These are phyloP conservation scores for Leccinellum albellum DNA, from an alignment of 768 basidiomycete species.

Conservation along the genomic window DNA sequence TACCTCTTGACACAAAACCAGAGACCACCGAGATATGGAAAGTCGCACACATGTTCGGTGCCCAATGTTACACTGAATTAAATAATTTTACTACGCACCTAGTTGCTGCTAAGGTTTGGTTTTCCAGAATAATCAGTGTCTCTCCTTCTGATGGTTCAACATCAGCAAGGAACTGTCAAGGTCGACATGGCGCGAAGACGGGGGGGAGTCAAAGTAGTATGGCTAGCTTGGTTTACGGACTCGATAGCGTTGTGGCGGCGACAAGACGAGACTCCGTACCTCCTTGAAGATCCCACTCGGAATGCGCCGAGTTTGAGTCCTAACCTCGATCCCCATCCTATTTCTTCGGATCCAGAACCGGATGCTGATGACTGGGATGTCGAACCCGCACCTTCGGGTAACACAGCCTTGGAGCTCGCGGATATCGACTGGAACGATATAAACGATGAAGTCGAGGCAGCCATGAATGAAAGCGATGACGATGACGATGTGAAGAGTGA, in stretches of 20 bases:
- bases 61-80: constrained; percentile 70
- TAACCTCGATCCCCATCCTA: constrained; percentile 45
- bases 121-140: not conserved
- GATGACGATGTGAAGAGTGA: constrained; percentile 37
- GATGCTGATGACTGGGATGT: constrained; percentile 69
- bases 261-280: constrained; percentile 75
- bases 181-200: constrained; percentile 77
- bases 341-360: constrained; percentile 64
- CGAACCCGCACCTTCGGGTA: constrained; percentile 33
- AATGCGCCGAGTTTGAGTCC: constrained; percentile 40
- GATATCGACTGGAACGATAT: constrained; percentile 81
- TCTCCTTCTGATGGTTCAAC: constrained; percentile 2
- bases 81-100: constrained; percentile 75
- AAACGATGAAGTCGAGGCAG: constrained; percentile 83
- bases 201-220: constrained; percentile 80
- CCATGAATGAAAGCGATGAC: constrained; percentile 78
- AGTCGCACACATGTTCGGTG: constrained; percentile 85
- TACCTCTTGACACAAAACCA: constrained; percentile 81
- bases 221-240: constrained; percentile 86
- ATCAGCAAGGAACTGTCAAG: constrained; percentile 85
- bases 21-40: constrained; percentile 83
- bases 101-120: constrained; percentile 78
- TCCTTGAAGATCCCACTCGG: constrained; percentile 58
- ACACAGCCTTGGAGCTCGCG: constrained; percentile 43
- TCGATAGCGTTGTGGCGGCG: constrained; percentile 84